Conservation (phyloP, 2,329 filamentous ascomycete species). For the Beauveria bassiana region DNA sequence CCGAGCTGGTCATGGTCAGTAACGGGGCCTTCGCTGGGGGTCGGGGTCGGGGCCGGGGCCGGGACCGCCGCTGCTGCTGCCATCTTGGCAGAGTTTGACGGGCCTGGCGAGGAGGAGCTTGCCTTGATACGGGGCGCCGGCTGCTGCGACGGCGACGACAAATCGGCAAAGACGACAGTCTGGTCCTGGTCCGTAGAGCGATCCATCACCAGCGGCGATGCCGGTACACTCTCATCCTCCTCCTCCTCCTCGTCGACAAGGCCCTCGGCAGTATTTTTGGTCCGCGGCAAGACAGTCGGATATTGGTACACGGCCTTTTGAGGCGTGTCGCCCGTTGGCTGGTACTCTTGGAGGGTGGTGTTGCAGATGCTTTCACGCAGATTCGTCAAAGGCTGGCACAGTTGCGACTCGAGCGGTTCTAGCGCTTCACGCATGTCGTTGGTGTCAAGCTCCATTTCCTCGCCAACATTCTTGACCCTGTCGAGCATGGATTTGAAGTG, state of each 20-base stretch:
- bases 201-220: conserved; percentile 12
- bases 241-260: conserved; percentile 24
- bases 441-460: conserved; percentile 57
- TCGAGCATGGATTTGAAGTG: conserved; percentile 64
- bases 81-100: conserved; percentile 6
- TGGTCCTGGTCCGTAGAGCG: conserved; percentile 28
- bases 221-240: conserved; percentile 10
- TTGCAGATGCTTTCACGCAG: conserved; percentile 62
- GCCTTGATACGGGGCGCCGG: not conserved
- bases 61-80: conserved; percentile 2
- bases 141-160: conserved; percentile 15
- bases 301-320: conserved; percentile 76
- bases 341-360: conserved; percentile 68
- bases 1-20: conserved; percentile 26
- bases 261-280: conserved; percentile 43
- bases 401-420: conserved; percentile 47
- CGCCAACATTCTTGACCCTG: conserved; percentile 60
- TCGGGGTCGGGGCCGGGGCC: conserved; percentile 9
- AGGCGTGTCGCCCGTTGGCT: conserved; percentile 78
- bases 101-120: conserved; percentile 16
- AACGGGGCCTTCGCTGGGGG: conserved; percentile 16
- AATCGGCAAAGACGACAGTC: conserved; percentile 36
- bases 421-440: conserved; percentile 52
- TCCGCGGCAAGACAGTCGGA: conserved; percentile 69
- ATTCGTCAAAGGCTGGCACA: conserved; percentile 62